Evolutionary conservation across 805 yeast species (phyloP).

Genomic region (Candida krabiensis): DNA sequence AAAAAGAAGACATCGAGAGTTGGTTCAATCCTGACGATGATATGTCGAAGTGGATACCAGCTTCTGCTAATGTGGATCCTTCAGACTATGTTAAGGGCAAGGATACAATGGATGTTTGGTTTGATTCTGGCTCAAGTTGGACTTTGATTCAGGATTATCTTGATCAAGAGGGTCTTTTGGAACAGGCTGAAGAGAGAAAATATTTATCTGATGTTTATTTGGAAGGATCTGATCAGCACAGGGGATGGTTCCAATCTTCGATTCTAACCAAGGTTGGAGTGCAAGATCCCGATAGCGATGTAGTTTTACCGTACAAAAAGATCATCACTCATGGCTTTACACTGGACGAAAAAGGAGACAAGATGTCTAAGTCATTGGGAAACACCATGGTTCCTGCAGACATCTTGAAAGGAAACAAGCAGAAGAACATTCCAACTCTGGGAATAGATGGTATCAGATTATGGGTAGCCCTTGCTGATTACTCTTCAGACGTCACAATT

Average conservation of each 20-base stretch:
- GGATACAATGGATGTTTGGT: constrained; percentile 99
- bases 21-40: constrained; percentile 63
- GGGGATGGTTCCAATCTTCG: constrained; percentile 99
- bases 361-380: constrained; percentile 94
- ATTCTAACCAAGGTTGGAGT: constrained; percentile 70
- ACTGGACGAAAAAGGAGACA: constrained; percentile 78
- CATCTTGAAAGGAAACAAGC: constrained; percentile 60
- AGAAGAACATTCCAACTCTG: constrained; percentile 53
- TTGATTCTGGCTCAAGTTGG: constrained; percentile 97
- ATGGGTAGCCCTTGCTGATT: constrained; percentile 89
- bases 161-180: constrained; percentile 31
- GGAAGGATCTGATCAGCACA: constrained; percentile 98
- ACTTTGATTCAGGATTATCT: constrained; percentile 49
- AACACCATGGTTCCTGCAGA: constrained; percentile 72
- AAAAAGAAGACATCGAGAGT: constrained; percentile 62
- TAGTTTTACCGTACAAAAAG: constrained; percentile 59
- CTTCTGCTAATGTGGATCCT: constrained; percentile 40
- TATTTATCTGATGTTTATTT: constrained; percentile 78
- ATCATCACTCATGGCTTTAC: constrained; percentile 94
- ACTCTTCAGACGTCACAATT: constrained; percentile 73
- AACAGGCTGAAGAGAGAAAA: constrained; percentile 35
- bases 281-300: constrained; percentile 21
- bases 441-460: constrained; percentile 91
- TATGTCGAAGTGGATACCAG: constrained; percentile 74
- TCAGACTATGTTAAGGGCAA: constrained; percentile 57